Evolutionary conservation across 148 eudicot genomes (phyloP).

Genomic region (Vaccinium corymbosum): DNA sequence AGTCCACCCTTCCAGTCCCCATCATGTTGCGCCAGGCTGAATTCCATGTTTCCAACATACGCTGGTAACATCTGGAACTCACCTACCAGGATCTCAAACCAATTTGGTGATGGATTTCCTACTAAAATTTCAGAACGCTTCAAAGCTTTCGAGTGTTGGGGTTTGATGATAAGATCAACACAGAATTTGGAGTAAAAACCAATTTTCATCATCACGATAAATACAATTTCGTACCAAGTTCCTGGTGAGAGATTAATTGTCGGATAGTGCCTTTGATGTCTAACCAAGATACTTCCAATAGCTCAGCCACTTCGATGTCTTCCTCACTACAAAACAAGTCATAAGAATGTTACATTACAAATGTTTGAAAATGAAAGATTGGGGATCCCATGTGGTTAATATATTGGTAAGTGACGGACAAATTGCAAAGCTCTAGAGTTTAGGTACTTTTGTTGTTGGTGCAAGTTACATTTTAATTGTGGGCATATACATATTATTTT

Average conservation of each 20-base stretch:
- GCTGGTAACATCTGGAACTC: background rate
- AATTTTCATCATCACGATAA: background rate
- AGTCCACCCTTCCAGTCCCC: background rate
- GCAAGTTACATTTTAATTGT: too few species aligned
- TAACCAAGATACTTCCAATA: background rate
- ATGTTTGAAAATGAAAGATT: too few species aligned
- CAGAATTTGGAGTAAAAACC: background rate
- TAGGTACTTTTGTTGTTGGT: too few species aligned
- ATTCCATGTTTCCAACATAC: background rate
- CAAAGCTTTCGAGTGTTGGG: background rate
- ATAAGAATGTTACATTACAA: too few species aligned
- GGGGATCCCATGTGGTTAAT: too few species aligned
- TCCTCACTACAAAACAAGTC: background rate
- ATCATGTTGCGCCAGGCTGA: background rate
- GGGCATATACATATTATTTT: too few species aligned
- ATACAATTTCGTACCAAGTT: background rate
- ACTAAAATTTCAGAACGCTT: background rate
- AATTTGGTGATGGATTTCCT: background rate
- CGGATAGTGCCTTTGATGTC: background rate
- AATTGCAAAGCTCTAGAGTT: too few species aligned
- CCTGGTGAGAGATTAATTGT: conserved; percentile 4
- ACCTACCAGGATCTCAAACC: background rate
- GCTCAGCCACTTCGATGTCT: background rate
- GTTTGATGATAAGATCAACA: background rate
- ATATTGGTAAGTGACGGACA: too few species aligned